Conservation (phyloP, 257 asterid species). For the Mitragyna speciosa region DNA sequence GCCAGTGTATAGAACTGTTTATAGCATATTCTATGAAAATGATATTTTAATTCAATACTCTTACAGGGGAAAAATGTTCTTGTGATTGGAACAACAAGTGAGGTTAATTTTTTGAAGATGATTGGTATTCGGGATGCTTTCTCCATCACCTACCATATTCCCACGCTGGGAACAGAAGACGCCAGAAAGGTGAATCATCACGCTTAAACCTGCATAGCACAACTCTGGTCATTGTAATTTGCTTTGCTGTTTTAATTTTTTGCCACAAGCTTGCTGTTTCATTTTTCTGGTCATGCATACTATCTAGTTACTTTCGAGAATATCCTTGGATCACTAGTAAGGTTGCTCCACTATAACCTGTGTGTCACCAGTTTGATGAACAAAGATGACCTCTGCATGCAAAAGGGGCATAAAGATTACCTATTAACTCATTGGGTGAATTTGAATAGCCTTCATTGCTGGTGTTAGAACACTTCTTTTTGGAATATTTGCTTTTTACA, state of each 20-base stretch:
- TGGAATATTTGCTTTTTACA: neutral
- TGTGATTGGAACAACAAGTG: constrained; percentile 95
- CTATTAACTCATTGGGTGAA: no score
- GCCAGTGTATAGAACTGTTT: neutral
- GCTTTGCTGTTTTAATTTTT: neutral
- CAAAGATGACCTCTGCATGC: neutral
- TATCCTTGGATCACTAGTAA: neutral
- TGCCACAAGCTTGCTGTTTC: neutral
- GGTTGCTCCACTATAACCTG: neutral
- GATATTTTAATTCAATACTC: neutral
- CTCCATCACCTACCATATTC: constrained; percentile 79
- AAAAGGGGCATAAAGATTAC: neutral
- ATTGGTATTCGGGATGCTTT: constrained; percentile 80
- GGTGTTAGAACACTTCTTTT: neutral
- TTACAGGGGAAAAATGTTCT: constrained; percentile 82
- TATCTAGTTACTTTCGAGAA: neutral
- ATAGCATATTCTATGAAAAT: neutral
- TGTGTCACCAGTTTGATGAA: neutral
- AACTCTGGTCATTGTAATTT: neutral
- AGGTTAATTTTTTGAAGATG: constrained; percentile 71
- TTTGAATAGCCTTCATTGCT: neutral
- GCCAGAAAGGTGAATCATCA: constrained; percentile 61
- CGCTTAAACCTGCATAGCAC: neutral
- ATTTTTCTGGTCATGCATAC: neutral
- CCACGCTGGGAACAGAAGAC: constrained; percentile 78